Base-by-base conservation (phyloP, 495 filamentous ascomycete species). In the Hypoxylon lienhwacheense region DNA sequence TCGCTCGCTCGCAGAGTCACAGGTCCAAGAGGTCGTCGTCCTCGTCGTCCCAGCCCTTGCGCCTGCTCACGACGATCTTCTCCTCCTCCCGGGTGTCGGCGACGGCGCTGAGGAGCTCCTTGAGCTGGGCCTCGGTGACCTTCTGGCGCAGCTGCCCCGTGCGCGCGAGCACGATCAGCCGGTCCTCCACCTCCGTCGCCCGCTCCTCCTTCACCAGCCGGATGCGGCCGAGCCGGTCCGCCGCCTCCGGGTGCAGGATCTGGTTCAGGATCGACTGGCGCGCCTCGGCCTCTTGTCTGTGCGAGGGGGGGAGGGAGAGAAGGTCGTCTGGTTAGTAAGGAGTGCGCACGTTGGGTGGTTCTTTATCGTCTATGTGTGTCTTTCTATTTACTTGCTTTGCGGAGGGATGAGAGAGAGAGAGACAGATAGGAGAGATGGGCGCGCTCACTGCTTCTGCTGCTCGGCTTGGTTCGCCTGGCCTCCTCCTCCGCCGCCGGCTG, bases 141-240 rank as follows among this genome's bases (percentile, higher is more conserved):
- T 95, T 92, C 49, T 81, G 73, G 12, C 89, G 84, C 26, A 98
- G 74, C 75, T 97, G 92, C 17, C 91, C 90, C 8, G 81, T 79
- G 53, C 89, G 87, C 21, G 92, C 91, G 42, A 98, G 80, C 85
- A 86, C 90, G 70, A 98, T 89, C 25, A 98, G 81, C 32, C 92
- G 73, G 79, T 91, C 92, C 76, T 98, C 93, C 47, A 97, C 81
- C 63, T 96, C 90, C 34, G 78, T 78, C 25, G 93, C 93, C 62
- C 95, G 89, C 45, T 85, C 85, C 68, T 91, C 91, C 71, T 97
- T 97, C 48, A 97, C 93, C 47, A 98, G 83, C 10, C 91, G 88
- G 72, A 98, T 97, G 51, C 95, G 88, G 36, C 89, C 90, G 7
- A 98, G 79, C 11, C 93, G 87, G 73, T 98, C 93, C 44, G 89